These are phyloP conservation scores for Nyctanthes arbortristis DNA, from an alignment of 257 asterid genomes.

Conservation along the genomic window DNA sequence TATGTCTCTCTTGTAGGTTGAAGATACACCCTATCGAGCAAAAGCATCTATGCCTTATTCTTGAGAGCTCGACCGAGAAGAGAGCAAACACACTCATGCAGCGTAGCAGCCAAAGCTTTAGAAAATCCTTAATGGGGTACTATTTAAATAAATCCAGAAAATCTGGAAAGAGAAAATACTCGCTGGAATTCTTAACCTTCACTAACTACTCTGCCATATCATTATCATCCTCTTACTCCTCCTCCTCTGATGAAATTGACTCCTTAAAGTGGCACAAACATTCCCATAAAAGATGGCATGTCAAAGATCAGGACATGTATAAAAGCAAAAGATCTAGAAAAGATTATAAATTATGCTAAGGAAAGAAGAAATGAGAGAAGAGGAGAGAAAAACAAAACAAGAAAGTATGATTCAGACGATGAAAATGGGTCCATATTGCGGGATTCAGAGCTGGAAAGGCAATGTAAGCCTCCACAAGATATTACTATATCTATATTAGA, in stretches of 20 bases:
- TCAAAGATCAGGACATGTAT: slow-evolving; percentile 28
- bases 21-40: too few relatives aligned
- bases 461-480: slow-evolving; percentile 43
- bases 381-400: too few relatives aligned
- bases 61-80: too few relatives aligned
- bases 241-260: slow-evolving; percentile 34
- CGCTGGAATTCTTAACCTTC: slow-evolving; percentile 40
- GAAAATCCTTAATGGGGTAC: slow-evolving; percentile 45
- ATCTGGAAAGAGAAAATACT: slow-evolving; percentile 34
- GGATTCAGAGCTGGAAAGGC: slow-evolving; percentile 37
- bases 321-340: too few relatives aligned
- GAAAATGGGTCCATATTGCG: slow-evolving; percentile 41
- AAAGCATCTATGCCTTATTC: too few relatives aligned
- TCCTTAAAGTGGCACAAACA: slow-evolving; percentile 30
- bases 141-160: slow-evolving; percentile 44
- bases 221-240: slow-evolving; percentile 29
- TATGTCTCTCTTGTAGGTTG: too few relatives aligned
- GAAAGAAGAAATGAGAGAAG: too few relatives aligned
- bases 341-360: too few relatives aligned
- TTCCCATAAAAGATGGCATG: slow-evolving; percentile 38
- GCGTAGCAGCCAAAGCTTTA: too few relatives aligned
- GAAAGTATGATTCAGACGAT: slow-evolving; percentile 45
- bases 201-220: slow-evolving; percentile 25
- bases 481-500: slow-evolving; percentile 51
- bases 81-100: too few relatives aligned